phyloP scores from a whole-genome alignment of 495 filamentous ascomycete genomes.

The Podospora pseudocomata region DNA sequence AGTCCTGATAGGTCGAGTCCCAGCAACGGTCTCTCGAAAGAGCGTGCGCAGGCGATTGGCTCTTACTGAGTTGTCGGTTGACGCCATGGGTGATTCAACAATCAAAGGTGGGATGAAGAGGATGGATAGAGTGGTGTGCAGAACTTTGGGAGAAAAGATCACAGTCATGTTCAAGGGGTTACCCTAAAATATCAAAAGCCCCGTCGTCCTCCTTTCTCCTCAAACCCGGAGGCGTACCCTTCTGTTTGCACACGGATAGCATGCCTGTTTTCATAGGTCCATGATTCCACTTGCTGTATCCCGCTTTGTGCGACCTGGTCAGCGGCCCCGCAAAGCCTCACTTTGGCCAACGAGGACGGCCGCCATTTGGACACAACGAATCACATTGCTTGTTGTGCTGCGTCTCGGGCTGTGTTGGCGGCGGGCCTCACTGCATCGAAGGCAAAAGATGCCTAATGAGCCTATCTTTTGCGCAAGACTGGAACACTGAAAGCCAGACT shows the following conservation, averaged over 20 bases:
- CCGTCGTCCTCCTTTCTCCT: background rate
- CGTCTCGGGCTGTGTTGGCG: background rate
- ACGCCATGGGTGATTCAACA: slow-evolving; percentile 8
- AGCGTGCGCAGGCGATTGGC: slow-evolving; percentile 28
- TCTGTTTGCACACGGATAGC: background rate
- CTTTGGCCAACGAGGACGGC: background rate
- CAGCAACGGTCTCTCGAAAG: slow-evolving; percentile 31
- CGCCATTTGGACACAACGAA: background rate
- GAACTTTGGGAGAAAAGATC: background rate
- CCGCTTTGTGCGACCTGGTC: background rate
- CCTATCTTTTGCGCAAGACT: background rate
- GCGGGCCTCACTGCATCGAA: slow-evolving; percentile 15
- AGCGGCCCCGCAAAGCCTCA: slow-evolving; percentile 1
- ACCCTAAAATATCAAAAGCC: background rate
- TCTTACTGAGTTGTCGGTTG: slow-evolving; percentile 12
- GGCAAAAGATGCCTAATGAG: slow-evolving; percentile 9
- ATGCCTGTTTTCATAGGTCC: background rate
- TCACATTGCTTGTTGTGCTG: background rate
- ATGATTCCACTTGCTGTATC: background rate
- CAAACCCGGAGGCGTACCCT: background rate
- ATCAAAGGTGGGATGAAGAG: background rate
- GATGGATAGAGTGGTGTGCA: background rate
- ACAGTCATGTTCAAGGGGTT: background rate
- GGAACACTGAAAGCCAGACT: background rate
- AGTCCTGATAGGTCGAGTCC: slow-evolving; percentile 24